These are phyloP conservation scores for Celoporthe dispersa DNA, from an alignment of 2,329 filamentous ascomycete species.

Conservation along the genomic window DNA sequence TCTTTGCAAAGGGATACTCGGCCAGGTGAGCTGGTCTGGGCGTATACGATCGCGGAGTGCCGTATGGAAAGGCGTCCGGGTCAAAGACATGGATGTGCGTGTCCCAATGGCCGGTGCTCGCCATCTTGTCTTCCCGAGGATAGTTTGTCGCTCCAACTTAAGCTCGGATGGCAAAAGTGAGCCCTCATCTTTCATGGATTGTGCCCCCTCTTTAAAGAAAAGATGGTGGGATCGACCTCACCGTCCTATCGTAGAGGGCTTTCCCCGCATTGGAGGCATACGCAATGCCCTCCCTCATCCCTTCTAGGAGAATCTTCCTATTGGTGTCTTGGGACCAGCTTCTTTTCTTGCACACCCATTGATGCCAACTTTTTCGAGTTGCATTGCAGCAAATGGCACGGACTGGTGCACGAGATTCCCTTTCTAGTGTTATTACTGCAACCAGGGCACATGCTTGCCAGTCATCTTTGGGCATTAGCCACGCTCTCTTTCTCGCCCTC, in stretches of 20 bases:
- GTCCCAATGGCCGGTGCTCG: conserved; percentile 26
- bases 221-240: background rate
- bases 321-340: background rate
- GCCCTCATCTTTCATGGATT: background rate
- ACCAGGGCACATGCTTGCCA: background rate
- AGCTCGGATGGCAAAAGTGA: background rate
- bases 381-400: background rate
- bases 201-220: background rate
- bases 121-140: background rate
- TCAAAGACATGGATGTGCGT: conserved; percentile 34
- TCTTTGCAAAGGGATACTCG: conserved; percentile 32
- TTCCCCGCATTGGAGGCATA: conserved; percentile 5
- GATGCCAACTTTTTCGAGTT: background rate
- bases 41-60: conserved; percentile 33
- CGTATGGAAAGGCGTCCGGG: conserved; percentile 32
- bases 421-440: background rate
- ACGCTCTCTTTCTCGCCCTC: background rate
- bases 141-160: background rate
- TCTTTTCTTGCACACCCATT: background rate
- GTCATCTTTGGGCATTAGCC: background rate
- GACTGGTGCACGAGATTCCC: background rate
- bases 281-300: background rate
- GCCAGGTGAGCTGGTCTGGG: conserved; percentile 32
- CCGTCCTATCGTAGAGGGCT: background rate
- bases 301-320: background rate